These are phyloP conservation scores for Corylus heterophylla DNA, from an alignment of 306 rosid genomes.

Conservation along the genomic window DNA sequence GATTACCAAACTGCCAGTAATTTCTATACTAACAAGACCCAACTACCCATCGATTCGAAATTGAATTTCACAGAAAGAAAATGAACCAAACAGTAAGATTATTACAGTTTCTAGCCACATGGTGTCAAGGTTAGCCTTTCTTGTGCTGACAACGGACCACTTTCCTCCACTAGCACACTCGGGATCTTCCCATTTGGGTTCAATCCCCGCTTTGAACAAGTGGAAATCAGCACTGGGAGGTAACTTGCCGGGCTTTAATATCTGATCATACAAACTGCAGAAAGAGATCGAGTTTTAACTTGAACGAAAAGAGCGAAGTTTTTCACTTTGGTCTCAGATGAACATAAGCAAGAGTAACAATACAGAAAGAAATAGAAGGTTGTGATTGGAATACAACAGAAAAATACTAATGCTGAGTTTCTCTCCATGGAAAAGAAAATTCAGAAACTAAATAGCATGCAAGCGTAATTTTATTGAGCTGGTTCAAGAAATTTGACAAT, in stretches of 20 bases:
- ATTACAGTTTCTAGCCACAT: slow-evolving; percentile 99
- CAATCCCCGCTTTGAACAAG: slow-evolving; percentile 82
- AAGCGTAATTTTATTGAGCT: not conserved
- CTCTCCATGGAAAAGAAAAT: not conserved
- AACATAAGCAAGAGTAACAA: not conserved
- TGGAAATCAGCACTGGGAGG: slow-evolving; percentile 69
- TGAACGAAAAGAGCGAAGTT: not conserved
- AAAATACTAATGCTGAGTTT: not conserved
- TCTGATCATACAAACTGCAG: slow-evolving; percentile 74
- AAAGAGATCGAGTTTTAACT: not conserved
- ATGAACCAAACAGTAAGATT: not conserved
- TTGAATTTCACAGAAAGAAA: not conserved
- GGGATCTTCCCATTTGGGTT: slow-evolving; percentile 99
- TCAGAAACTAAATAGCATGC: not conserved
- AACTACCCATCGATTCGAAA: not conserved
- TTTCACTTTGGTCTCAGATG: not conserved
- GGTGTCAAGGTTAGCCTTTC: slow-evolving; percentile 65
- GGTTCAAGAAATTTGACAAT: not conserved
- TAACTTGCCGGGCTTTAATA: slow-evolving; percentile 87
- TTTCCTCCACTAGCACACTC: slow-evolving; percentile 96
- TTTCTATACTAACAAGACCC: not conserved
- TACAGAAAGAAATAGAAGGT: not conserved
- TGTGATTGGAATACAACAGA: not conserved
- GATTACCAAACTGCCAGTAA: not conserved
- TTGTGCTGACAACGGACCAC: slow-evolving; percentile 64